Conservation (phyloP, 2,329 filamentous ascomycete species). For the Fulvia fulva region DNA sequence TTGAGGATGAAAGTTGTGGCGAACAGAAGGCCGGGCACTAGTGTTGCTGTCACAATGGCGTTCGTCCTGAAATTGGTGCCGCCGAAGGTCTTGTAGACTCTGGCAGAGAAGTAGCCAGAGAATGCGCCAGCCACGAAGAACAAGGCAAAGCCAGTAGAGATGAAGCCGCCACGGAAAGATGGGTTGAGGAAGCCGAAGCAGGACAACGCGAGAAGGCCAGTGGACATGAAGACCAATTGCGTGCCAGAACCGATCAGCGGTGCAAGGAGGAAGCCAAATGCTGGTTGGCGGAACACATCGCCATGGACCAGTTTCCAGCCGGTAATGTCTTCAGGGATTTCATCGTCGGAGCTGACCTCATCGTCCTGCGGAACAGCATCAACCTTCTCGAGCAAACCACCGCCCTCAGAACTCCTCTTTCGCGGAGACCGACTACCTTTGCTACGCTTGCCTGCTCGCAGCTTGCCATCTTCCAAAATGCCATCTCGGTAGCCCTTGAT, state of each 20-base stretch:
- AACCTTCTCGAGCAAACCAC: constrained; percentile 37
- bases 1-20: constrained; percentile 73
- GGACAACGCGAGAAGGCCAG: constrained; percentile 57
- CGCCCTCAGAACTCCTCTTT: constrained; percentile 45
- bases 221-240: constrained; percentile 78
- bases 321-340: constrained; percentile 71
- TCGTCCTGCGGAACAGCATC: constrained; percentile 51
- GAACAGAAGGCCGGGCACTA: constrained; percentile 78
- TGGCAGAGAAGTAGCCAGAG: constrained; percentile 81
- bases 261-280: constrained; percentile 67
- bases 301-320: constrained; percentile 86
- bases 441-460: constrained; percentile 48
- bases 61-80: constrained; percentile 72
- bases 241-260: constrained; percentile 80
- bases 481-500: constrained; percentile 70
- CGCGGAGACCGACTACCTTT: constrained; percentile 44
- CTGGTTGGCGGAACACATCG: constrained; percentile 78
- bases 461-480: constrained; percentile 62
- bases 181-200: constrained; percentile 77
- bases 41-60: constrained; percentile 65
- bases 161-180: constrained; percentile 83
- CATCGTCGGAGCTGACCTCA: constrained; percentile 56
- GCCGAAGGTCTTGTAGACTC: constrained; percentile 79
- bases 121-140: constrained; percentile 81
- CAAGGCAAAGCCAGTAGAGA: constrained; percentile 76